Conservation (phyloP, 768 basidiomycete genomes). For the Botryobasidium botryosum region DNA sequence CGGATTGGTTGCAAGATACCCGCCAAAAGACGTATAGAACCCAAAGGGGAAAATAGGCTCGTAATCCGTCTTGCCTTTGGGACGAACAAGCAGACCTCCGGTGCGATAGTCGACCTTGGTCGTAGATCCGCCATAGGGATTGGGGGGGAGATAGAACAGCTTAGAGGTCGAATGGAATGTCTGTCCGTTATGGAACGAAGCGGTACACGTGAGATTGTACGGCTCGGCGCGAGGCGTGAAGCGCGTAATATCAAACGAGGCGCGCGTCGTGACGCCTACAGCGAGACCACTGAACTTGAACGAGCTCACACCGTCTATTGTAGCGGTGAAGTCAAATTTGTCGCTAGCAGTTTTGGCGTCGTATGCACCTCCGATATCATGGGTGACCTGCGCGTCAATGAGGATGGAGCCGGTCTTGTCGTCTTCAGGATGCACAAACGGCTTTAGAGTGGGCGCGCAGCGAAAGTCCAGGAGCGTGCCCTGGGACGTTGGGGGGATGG, state of each 20-base stretch:
- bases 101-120: constrained; percentile 19
- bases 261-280: background rate
- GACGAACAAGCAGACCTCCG: constrained; percentile 14
- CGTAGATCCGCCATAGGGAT: constrained; percentile 15
- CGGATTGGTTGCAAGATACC: constrained; percentile 23
- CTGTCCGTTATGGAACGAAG: constrained; percentile 16
- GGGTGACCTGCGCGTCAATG: constrained; percentile 3
- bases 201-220: background rate
- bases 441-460: constrained; percentile 1
- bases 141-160: constrained; percentile 24
- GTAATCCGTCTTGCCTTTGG: constrained; percentile 12
- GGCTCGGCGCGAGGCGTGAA: background rate
- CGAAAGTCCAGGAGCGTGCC: background rate
- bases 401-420: background rate
- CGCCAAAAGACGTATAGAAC: constrained; percentile 45
- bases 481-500: constrained; percentile 2
- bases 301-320: background rate
- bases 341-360: background rate
- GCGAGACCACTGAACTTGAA: background rate
- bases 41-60: constrained; percentile 46
- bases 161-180: constrained; percentile 29
- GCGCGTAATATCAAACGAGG: background rate
- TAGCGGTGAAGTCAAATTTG: background rate
- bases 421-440: constrained; percentile 1
- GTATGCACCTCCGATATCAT: constrained; percentile 2